Conservation (phyloP, 2,329 filamentous ascomycete species). For the Fusarium zealandicum region DNA sequence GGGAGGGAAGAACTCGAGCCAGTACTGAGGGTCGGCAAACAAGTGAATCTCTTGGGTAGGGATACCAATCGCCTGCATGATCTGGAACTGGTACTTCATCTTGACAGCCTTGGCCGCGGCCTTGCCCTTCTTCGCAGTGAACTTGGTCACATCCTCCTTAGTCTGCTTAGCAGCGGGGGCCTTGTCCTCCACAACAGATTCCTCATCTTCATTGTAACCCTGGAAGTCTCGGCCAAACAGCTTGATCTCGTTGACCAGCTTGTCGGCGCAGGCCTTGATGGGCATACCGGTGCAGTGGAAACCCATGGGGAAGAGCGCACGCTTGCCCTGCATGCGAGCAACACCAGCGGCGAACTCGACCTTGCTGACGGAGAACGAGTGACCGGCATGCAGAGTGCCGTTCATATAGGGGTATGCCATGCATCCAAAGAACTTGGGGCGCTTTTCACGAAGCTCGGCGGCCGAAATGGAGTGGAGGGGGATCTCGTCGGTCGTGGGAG, state of each 20-base stretch:
- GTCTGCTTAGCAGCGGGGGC: slow-evolving; percentile 67
- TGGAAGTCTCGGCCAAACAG: slow-evolving; percentile 89
- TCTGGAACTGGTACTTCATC: slow-evolving; percentile 95
- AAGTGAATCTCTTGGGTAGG: slow-evolving; percentile 87
- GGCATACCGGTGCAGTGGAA: slow-evolving; percentile 96
- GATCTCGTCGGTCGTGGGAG: slow-evolving; percentile 79
- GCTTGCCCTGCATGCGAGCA: slow-evolving; percentile 88
- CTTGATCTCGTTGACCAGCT: slow-evolving; percentile 87
- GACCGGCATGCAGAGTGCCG: slow-evolving; percentile 86
- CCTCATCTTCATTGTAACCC: slow-evolving; percentile 69
- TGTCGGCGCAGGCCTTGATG: slow-evolving; percentile 97
- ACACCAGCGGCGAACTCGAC: slow-evolving; percentile 91
- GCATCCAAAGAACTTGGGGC: slow-evolving; percentile 87
- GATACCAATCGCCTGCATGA: slow-evolving; percentile 91
- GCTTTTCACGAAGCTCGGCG: slow-evolving; percentile 76
- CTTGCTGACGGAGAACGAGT: slow-evolving; percentile 91
- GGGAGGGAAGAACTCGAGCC: slow-evolving; percentile 85
- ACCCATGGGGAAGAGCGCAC: slow-evolving; percentile 85
- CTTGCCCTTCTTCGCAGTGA: slow-evolving; percentile 92
- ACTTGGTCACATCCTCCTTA: slow-evolving; percentile 89
- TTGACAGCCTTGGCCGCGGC: slow-evolving; percentile 88
- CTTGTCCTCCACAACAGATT: slow-evolving; percentile 58
- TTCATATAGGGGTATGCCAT: slow-evolving; percentile 75
- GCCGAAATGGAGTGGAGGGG: slow-evolving; percentile 77
- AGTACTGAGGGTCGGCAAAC: slow-evolving; percentile 90